These are phyloP conservation scores for Hondaea fermentalgiana DNA, from an alignment of 108 stramenopile genomes.

Conservation along the genomic window DNA sequence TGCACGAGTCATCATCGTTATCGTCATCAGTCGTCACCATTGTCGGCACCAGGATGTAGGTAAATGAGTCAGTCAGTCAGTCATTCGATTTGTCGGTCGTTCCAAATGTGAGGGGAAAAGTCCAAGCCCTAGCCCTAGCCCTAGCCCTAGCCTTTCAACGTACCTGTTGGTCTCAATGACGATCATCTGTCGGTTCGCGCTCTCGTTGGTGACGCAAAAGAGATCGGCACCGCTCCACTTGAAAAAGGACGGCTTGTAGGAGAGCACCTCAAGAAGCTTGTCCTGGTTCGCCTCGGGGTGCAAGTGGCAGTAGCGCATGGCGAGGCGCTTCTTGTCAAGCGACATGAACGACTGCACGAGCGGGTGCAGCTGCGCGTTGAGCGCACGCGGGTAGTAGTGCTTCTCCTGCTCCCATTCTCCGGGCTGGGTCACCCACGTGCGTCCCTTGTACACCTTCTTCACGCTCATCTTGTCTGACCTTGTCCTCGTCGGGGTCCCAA, in stretches of 20 bases:
- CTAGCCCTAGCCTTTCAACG: background rate
- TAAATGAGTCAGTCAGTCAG: too few species aligned
- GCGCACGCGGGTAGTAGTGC: conserved; percentile 16
- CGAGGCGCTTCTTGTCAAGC: background rate
- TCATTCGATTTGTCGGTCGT: too few species aligned
- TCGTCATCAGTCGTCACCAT: too few species aligned
- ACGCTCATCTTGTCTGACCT: background rate
- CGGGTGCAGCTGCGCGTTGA: conserved; percentile 18
- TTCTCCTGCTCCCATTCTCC: conserved; percentile 14
- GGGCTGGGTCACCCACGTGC: background rate
- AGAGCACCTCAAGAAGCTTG: conserved; percentile 8
- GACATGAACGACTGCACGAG: conserved; percentile 12
- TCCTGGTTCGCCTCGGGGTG: conserved; percentile 18
- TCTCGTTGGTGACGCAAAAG: conserved; percentile 5
- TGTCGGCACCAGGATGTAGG: too few species aligned
- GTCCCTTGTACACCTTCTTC: conserved; percentile 5
- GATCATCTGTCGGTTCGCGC: background rate
- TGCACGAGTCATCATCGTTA: background rate
- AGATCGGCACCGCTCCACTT: conserved; percentile 23
- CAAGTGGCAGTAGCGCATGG: conserved; percentile 23
- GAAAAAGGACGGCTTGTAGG: conserved; percentile 12
- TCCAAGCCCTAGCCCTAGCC: background rate
- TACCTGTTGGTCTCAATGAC: conserved; percentile 33
- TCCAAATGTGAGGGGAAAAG: background rate
- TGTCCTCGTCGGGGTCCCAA: too few species aligned